A percentile compares a stretch with the other conserved stretches of the same genome.
These are phyloP conservation scores for Bryoerythrophyllum caledonicum DNA, from an alignment of 225 moss, liverwort and hornwort species.

Conservation along the genomic window DNA sequence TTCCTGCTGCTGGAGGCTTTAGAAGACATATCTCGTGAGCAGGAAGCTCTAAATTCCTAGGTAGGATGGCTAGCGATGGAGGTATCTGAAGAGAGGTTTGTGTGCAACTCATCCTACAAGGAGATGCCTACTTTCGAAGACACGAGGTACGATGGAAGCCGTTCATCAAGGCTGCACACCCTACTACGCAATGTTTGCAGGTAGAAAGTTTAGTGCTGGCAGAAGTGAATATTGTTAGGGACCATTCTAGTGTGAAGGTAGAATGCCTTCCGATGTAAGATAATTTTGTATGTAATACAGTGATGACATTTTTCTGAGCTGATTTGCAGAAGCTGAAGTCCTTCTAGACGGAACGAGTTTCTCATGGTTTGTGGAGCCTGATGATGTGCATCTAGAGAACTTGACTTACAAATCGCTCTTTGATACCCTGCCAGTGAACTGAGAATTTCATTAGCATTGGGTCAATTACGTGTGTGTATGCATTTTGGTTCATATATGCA, in stretches of 20 bases:
- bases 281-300: constrained; percentile 2
- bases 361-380: constrained; percentile 4
- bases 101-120: constrained; percentile 2
- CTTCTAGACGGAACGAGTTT: not conserved
- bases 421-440: not conserved
- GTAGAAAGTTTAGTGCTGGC: not conserved
- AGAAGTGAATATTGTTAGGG: not conserved
- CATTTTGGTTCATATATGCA: not conserved
- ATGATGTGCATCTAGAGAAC: not conserved
- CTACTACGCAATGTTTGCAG: not conserved
- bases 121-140: not conserved
- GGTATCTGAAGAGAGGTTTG: not conserved
- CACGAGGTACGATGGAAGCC: constrained; percentile 10
- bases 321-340: not conserved
- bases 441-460: not conserved
- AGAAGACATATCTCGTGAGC: not conserved
- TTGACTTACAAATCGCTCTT: not conserved
- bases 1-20: constrained; percentile 4
- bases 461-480: not conserved
- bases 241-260: not conserved
- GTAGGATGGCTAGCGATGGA: not conserved
- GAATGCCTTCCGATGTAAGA: not conserved
- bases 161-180: not conserved
- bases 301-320: constrained; percentile 12
- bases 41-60: not conserved